These are phyloP conservation scores for Metarhizium brunneum DNA, from an alignment of 2,329 filamentous ascomycete species.

Conservation along the genomic window DNA sequence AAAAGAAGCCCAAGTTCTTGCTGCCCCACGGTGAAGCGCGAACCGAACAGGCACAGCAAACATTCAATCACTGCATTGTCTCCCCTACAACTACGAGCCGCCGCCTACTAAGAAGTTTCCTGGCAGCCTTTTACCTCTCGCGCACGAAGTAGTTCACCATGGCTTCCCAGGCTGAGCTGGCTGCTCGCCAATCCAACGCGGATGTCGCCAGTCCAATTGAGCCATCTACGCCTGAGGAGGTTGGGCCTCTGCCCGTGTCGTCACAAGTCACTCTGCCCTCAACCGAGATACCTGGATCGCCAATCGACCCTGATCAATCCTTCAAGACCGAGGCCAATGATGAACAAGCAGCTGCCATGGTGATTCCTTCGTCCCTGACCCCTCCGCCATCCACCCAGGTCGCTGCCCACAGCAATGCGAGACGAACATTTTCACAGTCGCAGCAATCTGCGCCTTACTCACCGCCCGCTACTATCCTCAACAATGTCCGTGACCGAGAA, in stretches of 20 bases:
- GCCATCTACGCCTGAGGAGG: constrained; percentile 22
- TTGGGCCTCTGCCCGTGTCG: constrained; percentile 19
- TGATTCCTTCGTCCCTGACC: constrained; percentile 50
- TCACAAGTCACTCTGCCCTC: constrained; percentile 49
- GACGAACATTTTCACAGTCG: constrained; percentile 26
- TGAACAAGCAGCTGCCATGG: constrained; percentile 30
- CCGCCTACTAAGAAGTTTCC: background rate
- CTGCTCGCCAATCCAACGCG: constrained; percentile 22
- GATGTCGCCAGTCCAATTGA: constrained; percentile 25
- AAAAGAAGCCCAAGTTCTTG: background rate
- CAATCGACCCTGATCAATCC: constrained; percentile 36
- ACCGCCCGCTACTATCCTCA: constrained; percentile 39
- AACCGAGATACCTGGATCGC: constrained; percentile 46
- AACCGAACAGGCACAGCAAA: background rate
- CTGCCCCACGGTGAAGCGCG: background rate
- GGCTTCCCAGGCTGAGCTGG: constrained; percentile 26
- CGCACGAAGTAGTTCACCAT: constrained; percentile 14
- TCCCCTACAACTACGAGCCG: background rate
- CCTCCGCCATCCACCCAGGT: constrained; percentile 48
- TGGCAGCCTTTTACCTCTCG: too few relatives aligned
- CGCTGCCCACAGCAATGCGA: constrained; percentile 20
- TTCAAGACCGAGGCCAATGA: constrained; percentile 43
- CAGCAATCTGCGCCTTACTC: constrained; percentile 43
- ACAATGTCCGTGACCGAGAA: constrained; percentile 22
- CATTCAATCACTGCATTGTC: background rate